phyloP scores from a whole-genome alignment of 768 basidiomycete genomes.

The Russula earlei region DNA sequence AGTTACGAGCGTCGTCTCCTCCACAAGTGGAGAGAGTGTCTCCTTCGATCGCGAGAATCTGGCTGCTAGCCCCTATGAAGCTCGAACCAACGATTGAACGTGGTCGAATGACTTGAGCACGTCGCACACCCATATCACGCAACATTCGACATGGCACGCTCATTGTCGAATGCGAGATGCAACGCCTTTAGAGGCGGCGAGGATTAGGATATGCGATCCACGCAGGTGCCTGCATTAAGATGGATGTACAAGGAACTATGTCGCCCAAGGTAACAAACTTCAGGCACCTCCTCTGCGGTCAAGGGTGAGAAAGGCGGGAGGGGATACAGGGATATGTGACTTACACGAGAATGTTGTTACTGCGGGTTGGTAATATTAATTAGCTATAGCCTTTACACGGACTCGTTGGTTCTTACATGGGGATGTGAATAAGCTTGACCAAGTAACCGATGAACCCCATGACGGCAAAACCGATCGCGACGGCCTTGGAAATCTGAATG shows the following conservation, averaged over 20 bases:
- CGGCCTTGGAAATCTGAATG: constrained; percentile 87
- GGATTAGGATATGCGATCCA: background rate
- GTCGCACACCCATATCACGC: background rate
- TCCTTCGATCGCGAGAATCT: background rate
- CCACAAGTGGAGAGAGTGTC: no score
- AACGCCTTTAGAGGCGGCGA: background rate
- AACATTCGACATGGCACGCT: background rate
- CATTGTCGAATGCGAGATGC: background rate
- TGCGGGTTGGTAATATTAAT: constrained; percentile 28
- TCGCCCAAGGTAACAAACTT: constrained; percentile 8
- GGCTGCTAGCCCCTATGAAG: background rate
- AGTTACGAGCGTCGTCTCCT: background rate
- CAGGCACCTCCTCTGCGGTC: constrained; percentile 65
- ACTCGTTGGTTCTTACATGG: constrained; percentile 60
- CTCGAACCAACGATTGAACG: background rate
- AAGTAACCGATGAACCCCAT: constrained; percentile 99
- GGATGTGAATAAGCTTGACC: constrained; percentile 96
- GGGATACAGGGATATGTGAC: constrained; percentile 29
- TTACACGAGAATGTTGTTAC: constrained; percentile 97
- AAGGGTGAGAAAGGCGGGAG: constrained; percentile 19
- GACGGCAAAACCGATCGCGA: constrained; percentile 94
- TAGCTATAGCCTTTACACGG: constrained; percentile 3
- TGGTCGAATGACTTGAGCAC: background rate
- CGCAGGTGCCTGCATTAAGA: constrained; percentile 8
- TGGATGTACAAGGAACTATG: constrained; percentile 8